Conservation (phyloP, 768 basidiomycete genomes). For the Cubamyces lactineus region DNA sequence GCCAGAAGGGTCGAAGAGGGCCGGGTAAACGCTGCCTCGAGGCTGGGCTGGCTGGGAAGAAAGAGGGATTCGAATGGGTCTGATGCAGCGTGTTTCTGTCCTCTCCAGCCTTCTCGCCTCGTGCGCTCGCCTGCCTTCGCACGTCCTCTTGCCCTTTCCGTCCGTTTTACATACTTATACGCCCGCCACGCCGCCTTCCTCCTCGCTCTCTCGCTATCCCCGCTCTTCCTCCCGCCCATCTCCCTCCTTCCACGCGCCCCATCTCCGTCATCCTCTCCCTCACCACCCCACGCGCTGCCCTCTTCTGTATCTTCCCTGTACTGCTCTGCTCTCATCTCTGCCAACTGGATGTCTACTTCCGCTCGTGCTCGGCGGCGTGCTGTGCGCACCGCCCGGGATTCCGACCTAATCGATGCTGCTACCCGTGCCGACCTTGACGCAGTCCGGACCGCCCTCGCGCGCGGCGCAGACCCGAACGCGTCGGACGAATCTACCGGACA, state of each 20-base stretch:
- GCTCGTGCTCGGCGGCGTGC: constrained; percentile 14
- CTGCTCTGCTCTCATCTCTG: neutral
- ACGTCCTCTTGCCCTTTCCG: constrained; percentile 5
- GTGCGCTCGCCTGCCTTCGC: constrained; percentile 15
- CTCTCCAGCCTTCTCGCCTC: constrained; percentile 17
- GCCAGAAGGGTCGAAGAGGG: constrained; percentile 1
- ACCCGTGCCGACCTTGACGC: constrained; percentile 57
- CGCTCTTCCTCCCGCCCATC: constrained; percentile 17
- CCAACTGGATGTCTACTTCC: constrained; percentile 1
- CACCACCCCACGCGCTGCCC: constrained; percentile 6
- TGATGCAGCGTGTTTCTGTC: constrained; percentile 22
- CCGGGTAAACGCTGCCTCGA: constrained; percentile 22
- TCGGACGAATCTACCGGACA: constrained; percentile 58
- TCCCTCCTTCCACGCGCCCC: constrained; percentile 4
- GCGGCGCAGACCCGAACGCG: constrained; percentile 71
- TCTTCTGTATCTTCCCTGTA: constrained; percentile 11
- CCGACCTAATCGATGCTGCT: constrained; percentile 45
- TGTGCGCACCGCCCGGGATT: constrained; percentile 21
- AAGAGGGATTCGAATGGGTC: constrained; percentile 7
- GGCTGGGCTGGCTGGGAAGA: constrained; percentile 15
- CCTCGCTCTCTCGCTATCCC: constrained; percentile 11
- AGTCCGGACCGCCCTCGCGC: constrained; percentile 53
- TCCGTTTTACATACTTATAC: constrained; percentile 19
- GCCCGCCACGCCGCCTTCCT: neutral
- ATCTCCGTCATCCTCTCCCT: constrained; percentile 1